Base-by-base conservation (phyloP, 768 basidiomycete genomes). In the Psilocybe cyanescens region DNA sequence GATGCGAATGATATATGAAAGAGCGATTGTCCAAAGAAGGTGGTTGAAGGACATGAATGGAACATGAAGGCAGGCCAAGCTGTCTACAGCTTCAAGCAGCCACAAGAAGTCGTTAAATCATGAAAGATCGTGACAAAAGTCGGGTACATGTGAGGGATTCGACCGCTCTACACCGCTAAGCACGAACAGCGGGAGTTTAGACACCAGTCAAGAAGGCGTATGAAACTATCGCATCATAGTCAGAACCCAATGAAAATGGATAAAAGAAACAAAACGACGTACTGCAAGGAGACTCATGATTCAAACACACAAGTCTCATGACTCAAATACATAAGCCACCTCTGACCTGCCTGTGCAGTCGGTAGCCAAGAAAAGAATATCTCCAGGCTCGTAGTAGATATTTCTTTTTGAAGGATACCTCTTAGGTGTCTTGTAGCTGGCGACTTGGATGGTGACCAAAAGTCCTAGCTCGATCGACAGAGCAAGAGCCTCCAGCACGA, bases 401-500 rank as follows among this genome's bases (percentile, higher is more conserved):
- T 52, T 24, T 16, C 44, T n/a, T n/a, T 53, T 55, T 4, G 56
- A 45, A 30, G 59, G 57, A 44, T 63, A 61, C 30, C 30, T n/a
- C 29, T 37, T 49, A 0, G 45, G 41, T 2, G 59, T 60, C 33
- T 61, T 57, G 7, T 45, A 24, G 29, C 62, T 63, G 5, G 70
- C 61, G 37, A 72, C 24, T 39, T 71, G 64, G 54, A 82, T 72
- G 4, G 74, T 77, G 51, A 82, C 64, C 12, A 75, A 61, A 7
- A 74, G 57, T 9, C 74, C 77, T 6, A 76, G 68, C 64, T 80
- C 80, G 30, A 82, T 64, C 6, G 81, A 80, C 45, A 76, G 69
- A 4, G 77, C 74, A 7, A 82, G 72, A 9, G 79, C 78, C 29
- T 74, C 70, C 17, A 76, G 70, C 19, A 82, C 68, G 28, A 76